Conservation (phyloP, 495 filamentous ascomycete species). For the Aspergillus saccharolyticus region DNA sequence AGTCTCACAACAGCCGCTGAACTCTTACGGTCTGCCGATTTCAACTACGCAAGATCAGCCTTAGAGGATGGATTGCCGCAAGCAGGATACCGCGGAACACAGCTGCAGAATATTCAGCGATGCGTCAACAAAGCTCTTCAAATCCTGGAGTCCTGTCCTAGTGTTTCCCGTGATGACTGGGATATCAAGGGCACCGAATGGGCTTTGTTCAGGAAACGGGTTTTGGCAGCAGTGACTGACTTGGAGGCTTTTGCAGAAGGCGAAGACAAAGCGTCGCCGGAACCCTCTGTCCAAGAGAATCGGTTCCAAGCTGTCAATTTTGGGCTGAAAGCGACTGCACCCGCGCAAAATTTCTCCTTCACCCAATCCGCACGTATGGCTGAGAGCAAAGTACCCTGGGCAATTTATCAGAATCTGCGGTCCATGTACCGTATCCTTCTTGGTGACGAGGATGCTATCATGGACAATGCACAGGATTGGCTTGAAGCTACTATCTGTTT, state of each 20-base stretch:
- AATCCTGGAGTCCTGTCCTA: conserved; percentile 67
- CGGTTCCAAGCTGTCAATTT: conserved; percentile 51
- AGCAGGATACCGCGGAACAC: conserved; percentile 61
- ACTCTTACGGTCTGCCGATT: conserved; percentile 66
- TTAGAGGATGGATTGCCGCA: conserved; percentile 53
- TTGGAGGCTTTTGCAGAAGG: conserved; percentile 73
- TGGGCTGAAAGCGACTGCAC: conserved; percentile 37
- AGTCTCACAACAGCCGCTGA: conserved; percentile 56
- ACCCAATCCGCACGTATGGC: conserved; percentile 66
- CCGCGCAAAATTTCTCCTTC: conserved; percentile 37
- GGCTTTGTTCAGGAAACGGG: conserved; percentile 68
- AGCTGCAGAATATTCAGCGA: conserved; percentile 65
- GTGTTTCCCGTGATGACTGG: conserved; percentile 60
- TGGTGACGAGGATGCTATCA: conserved; percentile 63
- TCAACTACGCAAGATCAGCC: conserved; percentile 61
- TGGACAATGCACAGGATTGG: conserved; percentile 73
- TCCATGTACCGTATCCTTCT: conserved; percentile 71
- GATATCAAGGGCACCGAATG: conserved; percentile 70
- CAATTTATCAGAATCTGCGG: conserved; percentile 73
- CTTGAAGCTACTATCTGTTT: conserved; percentile 76
- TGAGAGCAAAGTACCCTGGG: conserved; percentile 78
- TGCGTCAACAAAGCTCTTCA: conserved; percentile 60
- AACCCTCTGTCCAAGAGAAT: conserved; percentile 28
- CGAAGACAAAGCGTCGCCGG: conserved; percentile 40
- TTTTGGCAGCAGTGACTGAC: conserved; percentile 58